Evolutionary conservation across 2,329 filamentous ascomycete species (phyloP), one percentile per base, ranked within the genome.

Genomic region (Mollisiaceae sp.): DNA sequence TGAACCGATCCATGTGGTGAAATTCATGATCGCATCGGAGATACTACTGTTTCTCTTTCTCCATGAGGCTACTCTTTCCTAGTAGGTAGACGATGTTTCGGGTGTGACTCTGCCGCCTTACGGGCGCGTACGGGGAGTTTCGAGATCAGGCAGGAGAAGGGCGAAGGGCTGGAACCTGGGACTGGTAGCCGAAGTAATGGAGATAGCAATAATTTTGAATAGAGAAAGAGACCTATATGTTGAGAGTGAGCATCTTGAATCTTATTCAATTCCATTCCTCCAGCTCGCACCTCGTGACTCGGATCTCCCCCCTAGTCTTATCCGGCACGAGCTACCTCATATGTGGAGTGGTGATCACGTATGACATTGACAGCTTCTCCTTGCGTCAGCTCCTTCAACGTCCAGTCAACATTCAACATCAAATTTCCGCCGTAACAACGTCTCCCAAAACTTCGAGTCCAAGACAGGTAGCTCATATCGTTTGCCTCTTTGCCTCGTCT

Each of bases 271-370:
- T 50, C 20, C 11, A 18, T 18, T n/a, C 15, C 38, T n/a, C 15
- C 18, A 20, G 8, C 45, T n/a, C 45, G 27, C 27, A 32, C 45
- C 62, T 59, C 62, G 62, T 64, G 62, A 64, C 60, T 54, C 47
- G 47, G 60, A 43, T 32, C 24, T 18, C n/a, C 56, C 56, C 47
- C 54, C 52, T 32, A 36, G 38, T 36, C 60, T 64, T 59, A 64
- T 60, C 62, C 62, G 62, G 62, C 62, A 39, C 39, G 15, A 47
- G 11, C 45, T 24, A 47, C 27, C 27, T 32, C 27, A 32, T 32
- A 32, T 32, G 27, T 32, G 27, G 27, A 32, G 27, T 32, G 27
- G 22, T 22, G 45, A 20, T 50, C 45, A 27, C 27, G 14, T n/a
- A 27, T 3, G 50, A 32, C 24, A 54, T 54, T 24, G 32, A 8